Base-by-base conservation (phyloP, 805 yeast genomes). In the Wickerhamiella kazuoi region DNA sequence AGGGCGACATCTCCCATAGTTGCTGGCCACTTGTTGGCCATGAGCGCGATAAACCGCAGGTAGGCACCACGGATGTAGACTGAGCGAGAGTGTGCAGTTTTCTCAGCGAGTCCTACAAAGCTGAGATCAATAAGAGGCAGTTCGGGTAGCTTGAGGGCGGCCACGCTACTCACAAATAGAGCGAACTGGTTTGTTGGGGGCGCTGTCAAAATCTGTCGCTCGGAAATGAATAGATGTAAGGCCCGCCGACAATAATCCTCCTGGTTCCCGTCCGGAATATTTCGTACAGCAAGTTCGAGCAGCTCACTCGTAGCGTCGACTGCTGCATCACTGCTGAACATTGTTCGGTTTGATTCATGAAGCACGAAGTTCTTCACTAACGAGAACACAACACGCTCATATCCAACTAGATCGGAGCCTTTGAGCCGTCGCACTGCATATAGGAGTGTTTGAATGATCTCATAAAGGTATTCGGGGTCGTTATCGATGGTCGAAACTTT, bases 11-110 rank as follows among this genome's bases (percentile, higher is more conserved):
- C 40, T 14, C 42, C 44, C 14, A 39, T 20, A 18, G 36, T 35
- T 3, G 42, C 34, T 11, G 61, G 45, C 72, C 74, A 72, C 49
- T 74, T 74, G 57, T 81, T 81, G 19, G 68, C 61, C 4, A 74
- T 41, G 26, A 79, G 47, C 0, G 80, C 61, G 4, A 76, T 44
- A 13, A 67, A 53, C 41, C 80, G 72, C 30, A 79, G 60, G 45
- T 72, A 72, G 0, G 72, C 71, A n/a, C 73, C 56, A 42, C 73
- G 63, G 23, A 63, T 56, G 30, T 57, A 58, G 3, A 54, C 44
- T n/a, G 49, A 52, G 9, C 51, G 46, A 2, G 52, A 47, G 6
- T 44, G 38, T 5, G 40, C 40, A 11, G 49, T 44, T 36, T 44
- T 50, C 11, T 21, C 26, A 3, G 48, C 36, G 4, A 48, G 37